Evolutionary conservation across 2,329 filamentous ascomycete species (phyloP).

Genomic region (Penicillium crustosum): DNA sequence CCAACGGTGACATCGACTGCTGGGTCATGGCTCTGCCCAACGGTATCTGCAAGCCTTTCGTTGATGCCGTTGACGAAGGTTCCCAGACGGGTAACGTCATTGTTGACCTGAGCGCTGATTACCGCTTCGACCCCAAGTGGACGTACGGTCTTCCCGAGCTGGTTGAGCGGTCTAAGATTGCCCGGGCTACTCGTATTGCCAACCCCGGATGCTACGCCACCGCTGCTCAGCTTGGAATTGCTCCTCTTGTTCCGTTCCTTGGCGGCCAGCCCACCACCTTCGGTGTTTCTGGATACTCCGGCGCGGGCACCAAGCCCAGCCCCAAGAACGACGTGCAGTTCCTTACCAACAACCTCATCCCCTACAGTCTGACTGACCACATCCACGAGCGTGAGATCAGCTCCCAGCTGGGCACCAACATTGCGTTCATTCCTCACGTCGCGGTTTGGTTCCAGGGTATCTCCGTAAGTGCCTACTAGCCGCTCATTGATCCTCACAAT

Average conservation of each 20-base stretch:
- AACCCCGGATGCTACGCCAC: conserved; percentile 97
- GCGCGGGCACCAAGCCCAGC: conserved; percentile 89
- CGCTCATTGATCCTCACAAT: background rate
- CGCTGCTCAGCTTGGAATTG: conserved; percentile 83
- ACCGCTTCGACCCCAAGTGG: conserved; percentile 83
- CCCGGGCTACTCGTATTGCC: conserved; percentile 75
- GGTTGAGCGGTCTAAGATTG: conserved; percentile 72
- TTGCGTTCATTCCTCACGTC: conserved; percentile 90
- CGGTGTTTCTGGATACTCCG: conserved; percentile 90
- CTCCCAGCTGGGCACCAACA: conserved; percentile 67
- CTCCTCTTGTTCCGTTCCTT: conserved; percentile 75
- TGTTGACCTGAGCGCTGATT: conserved; percentile 94
- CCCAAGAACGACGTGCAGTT: conserved; percentile 88
- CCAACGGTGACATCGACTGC: conserved; percentile 81
- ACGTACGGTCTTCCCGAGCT: conserved; percentile 90
- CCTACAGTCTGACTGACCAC: conserved; percentile 89
- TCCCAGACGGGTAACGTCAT: conserved; percentile 71
- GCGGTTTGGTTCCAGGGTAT: conserved; percentile 98
- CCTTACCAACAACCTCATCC: conserved; percentile 82
- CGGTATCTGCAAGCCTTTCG: conserved; percentile 88
- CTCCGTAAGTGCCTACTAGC: conserved; percentile 49
- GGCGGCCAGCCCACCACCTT: conserved; percentile 80
- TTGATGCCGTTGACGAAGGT: conserved; percentile 78
- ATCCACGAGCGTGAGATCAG: conserved; percentile 93
- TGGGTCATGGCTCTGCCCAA: conserved; percentile 99